Conservation (phyloP, 2,329 filamentous ascomycete genomes). For the Aaosphaeria arxii region DNA sequence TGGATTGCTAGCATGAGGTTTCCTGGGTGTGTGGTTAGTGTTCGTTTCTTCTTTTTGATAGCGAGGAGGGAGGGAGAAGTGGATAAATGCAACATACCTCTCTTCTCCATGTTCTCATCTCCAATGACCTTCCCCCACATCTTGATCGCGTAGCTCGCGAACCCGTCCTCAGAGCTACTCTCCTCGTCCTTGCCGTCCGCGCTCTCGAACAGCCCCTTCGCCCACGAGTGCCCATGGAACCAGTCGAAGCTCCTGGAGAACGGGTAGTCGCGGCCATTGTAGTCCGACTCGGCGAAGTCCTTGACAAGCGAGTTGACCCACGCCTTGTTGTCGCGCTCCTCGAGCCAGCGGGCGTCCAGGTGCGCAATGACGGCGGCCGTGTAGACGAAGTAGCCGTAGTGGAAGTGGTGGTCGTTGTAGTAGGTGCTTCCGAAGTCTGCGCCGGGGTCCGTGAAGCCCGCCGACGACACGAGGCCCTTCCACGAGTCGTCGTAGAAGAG, state of each 20-base stretch:
- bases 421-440: conserved; percentile 83
- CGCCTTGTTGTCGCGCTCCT: conserved; percentile 59
- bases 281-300: conserved; percentile 80
- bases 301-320: conserved; percentile 84
- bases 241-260: conserved; percentile 85
- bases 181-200: conserved; percentile 81
- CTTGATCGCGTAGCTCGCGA: conserved; percentile 84
- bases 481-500: conserved; percentile 60
- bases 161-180: conserved; percentile 84
- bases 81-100: conserved; percentile 35
- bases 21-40: conserved; percentile 38
- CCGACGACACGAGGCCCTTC: conserved; percentile 79
- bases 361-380: conserved; percentile 79
- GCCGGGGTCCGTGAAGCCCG: conserved; percentile 68
- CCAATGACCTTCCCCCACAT: conserved; percentile 84
- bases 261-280: conserved; percentile 62
- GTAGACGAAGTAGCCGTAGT: conserved; percentile 83
- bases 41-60: not conserved
- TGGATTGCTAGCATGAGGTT: conserved; percentile 83
- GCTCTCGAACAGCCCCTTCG: conserved; percentile 70
- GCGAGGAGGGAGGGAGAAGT: no score
- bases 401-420: conserved; percentile 69
- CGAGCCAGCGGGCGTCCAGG: conserved; percentile 72
- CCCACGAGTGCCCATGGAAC: conserved; percentile 94
- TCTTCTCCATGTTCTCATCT: conserved; percentile 75